phyloP scores from a whole-genome alignment of 1,139 yeast species.

The Lodderomyces beijingensis region DNA sequence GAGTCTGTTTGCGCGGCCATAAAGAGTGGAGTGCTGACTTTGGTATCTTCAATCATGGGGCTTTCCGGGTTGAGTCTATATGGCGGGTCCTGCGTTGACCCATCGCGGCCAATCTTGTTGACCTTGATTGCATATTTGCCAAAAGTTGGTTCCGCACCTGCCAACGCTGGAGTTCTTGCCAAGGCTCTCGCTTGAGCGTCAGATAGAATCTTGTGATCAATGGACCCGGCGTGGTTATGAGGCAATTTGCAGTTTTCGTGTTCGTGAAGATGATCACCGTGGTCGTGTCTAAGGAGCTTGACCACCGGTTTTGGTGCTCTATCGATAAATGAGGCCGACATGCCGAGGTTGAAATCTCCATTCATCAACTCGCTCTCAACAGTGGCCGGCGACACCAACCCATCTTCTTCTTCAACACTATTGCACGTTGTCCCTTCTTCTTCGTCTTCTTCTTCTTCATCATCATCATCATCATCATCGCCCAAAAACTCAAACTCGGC shows the following conservation, averaged over 20 bases:
- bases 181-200: slow-evolving; percentile 50
- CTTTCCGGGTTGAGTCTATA: slow-evolving; percentile 2
- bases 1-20: slow-evolving; percentile 43
- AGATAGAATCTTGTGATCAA: slow-evolving; percentile 36
- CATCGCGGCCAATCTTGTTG: slow-evolving; percentile 20
- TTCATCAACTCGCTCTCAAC: slow-evolving; percentile 7
- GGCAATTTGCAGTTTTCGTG: slow-evolving; percentile 34
- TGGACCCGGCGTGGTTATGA: slow-evolving; percentile 37
- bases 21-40: slow-evolving; percentile 9
- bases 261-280: slow-evolving; percentile 19
- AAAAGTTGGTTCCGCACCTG: slow-evolving; percentile 54
- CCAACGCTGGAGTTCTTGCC: slow-evolving; percentile 50
- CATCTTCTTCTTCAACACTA: slow-evolving; percentile 12
- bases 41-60: slow-evolving; percentile 8
- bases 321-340: slow-evolving; percentile 43
- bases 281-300: slow-evolving; percentile 21
- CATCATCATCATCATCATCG: slow-evolving; percentile 15
- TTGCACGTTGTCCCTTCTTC: slow-evolving; percentile 1
- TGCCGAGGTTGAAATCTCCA: slow-evolving; percentile 37
- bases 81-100: slow-evolving; percentile 2
- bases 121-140: slow-evolving; percentile 49
- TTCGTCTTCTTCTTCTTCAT: slow-evolving; percentile 11
- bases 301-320: slow-evolving; percentile 40
- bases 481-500: slow-evolving; percentile 21
- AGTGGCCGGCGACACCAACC: slow-evolving; percentile 3